Conservation (phyloP, 306 rosid species). For the Comarum palustre region DNA sequence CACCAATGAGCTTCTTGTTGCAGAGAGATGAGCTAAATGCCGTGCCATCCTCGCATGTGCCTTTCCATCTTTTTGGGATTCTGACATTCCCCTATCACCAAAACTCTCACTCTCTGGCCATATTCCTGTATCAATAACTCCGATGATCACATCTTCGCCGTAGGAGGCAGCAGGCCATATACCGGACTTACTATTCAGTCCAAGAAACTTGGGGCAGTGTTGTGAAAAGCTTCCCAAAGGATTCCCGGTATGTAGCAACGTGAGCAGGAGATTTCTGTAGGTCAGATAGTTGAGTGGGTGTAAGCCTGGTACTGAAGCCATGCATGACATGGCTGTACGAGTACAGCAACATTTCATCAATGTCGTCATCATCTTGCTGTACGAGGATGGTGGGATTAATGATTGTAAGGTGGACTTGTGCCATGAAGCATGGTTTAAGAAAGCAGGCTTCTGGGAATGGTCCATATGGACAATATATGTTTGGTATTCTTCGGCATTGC, state of each 20-base stretch:
- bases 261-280: slow-evolving; percentile 1
- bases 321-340: slow-evolving; percentile 23
- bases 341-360: slow-evolving; percentile 13
- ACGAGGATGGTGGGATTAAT: not conserved
- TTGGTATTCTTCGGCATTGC: not conserved
- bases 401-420: slow-evolving; percentile 20
- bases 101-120: slow-evolving; percentile 41
- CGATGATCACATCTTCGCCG: slow-evolving; percentile 13
- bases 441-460: slow-evolving; percentile 10
- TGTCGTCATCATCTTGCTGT: not conserved
- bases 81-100: slow-evolving; percentile 13
- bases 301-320: slow-evolving; percentile 25
- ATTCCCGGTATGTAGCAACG: slow-evolving; percentile 1
- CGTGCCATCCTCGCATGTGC: slow-evolving; percentile 12
- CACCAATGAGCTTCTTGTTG: slow-evolving; percentile 29
- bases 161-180: slow-evolving; percentile 30
- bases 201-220: slow-evolving; percentile 16
- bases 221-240: slow-evolving; percentile 3
- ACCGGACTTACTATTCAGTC: not conserved
- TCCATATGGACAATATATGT: slow-evolving; percentile 19
- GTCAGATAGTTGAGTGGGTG: not conserved
- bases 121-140: slow-evolving; percentile 19
- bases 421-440: slow-evolving; percentile 17
- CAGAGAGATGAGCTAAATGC: slow-evolving; percentile 22
- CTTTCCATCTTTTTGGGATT: slow-evolving; percentile 27